Evolutionary conservation across 2,329 filamentous ascomycete species (phyloP).

Genomic region (Diaporthe citri): DNA sequence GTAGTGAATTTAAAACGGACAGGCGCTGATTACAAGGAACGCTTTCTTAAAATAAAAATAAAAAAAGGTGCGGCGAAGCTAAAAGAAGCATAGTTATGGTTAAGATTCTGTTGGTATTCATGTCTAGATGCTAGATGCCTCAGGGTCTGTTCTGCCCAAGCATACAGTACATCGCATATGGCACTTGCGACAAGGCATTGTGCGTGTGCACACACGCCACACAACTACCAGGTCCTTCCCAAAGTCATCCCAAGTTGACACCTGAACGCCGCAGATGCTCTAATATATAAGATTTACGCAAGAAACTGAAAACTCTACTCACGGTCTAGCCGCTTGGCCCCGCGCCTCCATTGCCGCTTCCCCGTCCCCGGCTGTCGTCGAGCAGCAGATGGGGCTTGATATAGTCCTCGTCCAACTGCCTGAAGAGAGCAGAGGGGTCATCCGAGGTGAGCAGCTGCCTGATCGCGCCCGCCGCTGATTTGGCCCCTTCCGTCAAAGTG

Average conservation of each 20-base stretch:
- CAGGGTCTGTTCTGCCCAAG: constrained; percentile 25
- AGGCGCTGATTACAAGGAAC: not conserved
- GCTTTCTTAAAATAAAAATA: too few species aligned
- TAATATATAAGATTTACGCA: constrained; percentile 27
- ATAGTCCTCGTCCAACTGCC: constrained; percentile 93
- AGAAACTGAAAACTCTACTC: not conserved
- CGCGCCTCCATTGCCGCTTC: constrained; percentile 46
- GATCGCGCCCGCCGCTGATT: constrained; percentile 69
- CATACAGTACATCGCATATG: constrained; percentile 24
- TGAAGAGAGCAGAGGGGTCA: constrained; percentile 90
- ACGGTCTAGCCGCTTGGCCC: constrained; percentile 17
- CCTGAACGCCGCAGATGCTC: constrained; percentile 33
- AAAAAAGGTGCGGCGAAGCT: constrained; percentile 26
- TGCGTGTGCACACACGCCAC: not conserved
- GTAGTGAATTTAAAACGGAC: too few species aligned
- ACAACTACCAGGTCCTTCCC: not conserved
- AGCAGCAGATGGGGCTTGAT: constrained; percentile 92
- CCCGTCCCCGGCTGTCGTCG: constrained; percentile 68
- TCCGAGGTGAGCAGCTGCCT: constrained; percentile 86
- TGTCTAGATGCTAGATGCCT: constrained; percentile 31
- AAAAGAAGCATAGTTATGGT: constrained; percentile 2
- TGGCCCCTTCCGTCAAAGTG: constrained; percentile 44
- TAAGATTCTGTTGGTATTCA: constrained; percentile 17
- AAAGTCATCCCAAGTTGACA: not conserved
- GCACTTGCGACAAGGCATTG: constrained; percentile 3